A percentile compares a stretch with the other conserved stretches of the same genome.
phyloP scores from a whole-genome alignment of 2,329 filamentous ascomycete species.

The Penicillium freii region DNA sequence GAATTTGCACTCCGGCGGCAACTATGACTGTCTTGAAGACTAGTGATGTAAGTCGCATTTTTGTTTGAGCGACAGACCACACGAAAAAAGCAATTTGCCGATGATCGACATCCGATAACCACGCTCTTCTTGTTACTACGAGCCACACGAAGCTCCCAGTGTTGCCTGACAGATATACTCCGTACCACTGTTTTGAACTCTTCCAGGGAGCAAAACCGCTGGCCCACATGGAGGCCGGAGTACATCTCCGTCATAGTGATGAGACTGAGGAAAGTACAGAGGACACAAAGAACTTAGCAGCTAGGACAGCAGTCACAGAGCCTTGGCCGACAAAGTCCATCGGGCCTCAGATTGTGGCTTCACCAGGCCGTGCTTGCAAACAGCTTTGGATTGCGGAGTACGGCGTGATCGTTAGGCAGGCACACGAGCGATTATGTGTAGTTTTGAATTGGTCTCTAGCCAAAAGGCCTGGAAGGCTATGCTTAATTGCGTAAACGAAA shows the following conservation, averaged over 20 bases:
- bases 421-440: conserved; percentile 9
- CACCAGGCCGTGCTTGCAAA: conserved; percentile 5
- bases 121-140: conserved; percentile 44
- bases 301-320: conserved; percentile 16
- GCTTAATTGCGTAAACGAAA: background rate
- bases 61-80: conserved; percentile 44
- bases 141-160: conserved; percentile 42
- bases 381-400: conserved; percentile 11
- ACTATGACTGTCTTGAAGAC: conserved; percentile 40
- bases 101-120: conserved; percentile 42
- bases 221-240: conserved; percentile 41
- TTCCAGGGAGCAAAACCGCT: conserved; percentile 39
- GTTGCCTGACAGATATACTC: conserved; percentile 42
- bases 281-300: conserved; percentile 16
- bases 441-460: background rate
- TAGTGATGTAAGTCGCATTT: conserved; percentile 42
- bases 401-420: conserved; percentile 13
- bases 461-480: background rate
- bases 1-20: conserved; percentile 34
- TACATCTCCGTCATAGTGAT: conserved; percentile 39
- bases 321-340: conserved; percentile 27
- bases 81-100: conserved; percentile 40
- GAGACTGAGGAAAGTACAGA: conserved; percentile 12
- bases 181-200: conserved; percentile 41
- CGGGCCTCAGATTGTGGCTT: conserved; percentile 17